phyloP scores from a whole-genome alignment of 306 rosid species.

The Fragaria nilgerrensis region DNA sequence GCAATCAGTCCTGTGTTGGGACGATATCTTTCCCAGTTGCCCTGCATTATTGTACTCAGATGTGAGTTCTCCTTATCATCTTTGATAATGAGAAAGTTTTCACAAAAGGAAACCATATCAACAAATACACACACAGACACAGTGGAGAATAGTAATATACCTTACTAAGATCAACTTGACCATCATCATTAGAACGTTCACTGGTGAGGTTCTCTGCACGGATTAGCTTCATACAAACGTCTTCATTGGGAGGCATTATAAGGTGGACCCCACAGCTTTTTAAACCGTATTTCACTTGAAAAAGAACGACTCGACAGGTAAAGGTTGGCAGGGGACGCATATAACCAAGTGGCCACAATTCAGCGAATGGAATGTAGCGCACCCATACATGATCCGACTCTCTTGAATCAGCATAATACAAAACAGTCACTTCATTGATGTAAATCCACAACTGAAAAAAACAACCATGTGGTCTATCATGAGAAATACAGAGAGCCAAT shows the following conservation, averaged over 20 bases:
- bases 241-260: not conserved
- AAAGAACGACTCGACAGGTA: not conserved
- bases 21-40: not conserved
- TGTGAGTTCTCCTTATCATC: constrained; percentile 36
- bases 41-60: constrained; percentile 40
- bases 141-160: too few species aligned
- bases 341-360: not conserved
- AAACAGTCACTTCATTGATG: not conserved
- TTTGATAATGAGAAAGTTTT: not conserved
- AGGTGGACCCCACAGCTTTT: not conserved
- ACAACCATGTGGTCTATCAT: not conserved
- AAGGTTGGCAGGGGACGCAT: not conserved
- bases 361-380: too few species aligned
- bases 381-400: too few species aligned
- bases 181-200: too few species aligned
- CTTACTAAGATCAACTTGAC: too few species aligned
- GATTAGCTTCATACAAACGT: not conserved
- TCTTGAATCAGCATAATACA: rapidly evolving
- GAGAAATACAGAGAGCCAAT: not conserved
- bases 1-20: too few species aligned
- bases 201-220: not conserved
- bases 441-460: rapidly evolving
- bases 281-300: too few species aligned
- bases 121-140: too few species aligned
- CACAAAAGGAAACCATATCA: not conserved